Base-by-base conservation (phyloP, 129 eudicot genomes). In the Lonicera japonica region DNA sequence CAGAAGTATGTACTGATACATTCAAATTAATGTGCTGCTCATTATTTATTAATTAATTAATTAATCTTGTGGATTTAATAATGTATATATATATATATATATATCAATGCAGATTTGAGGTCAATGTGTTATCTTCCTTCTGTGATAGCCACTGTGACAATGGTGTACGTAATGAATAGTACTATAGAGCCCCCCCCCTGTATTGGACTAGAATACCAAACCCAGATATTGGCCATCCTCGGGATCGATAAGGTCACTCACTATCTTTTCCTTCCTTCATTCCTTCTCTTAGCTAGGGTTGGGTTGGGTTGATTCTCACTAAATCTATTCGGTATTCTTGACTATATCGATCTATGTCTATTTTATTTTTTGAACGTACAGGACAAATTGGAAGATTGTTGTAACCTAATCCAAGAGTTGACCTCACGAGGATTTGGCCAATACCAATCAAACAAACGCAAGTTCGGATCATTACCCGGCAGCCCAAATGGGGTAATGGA, bases 401-500 rank as follows among this genome's bases (percentile, higher is more conserved):
- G 77, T 69, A 70, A 78, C 57, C 58, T 81, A 24, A 81, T 90
- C 54, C 74, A 65, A 25, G 92, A 83, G 50, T 64, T 82, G 70
- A 83, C 75, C 45, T 68, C 82, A 12, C 47, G 70, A 40, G 76
- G 80, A 21, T 48, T 60, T 59, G 62, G 78, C 22, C 74, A 80
- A 23, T 2, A 10, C 50, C 50, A 61, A 60, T 71, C 67, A 25
- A 79, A 83, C 45, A 90, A 86, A 54, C 71, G 97, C 29, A 86
- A 81, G 77, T 74, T 74, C 50, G 79, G 77, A 20, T 69, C 88
- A 41, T 70, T 83, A 39, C 95, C 95, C 17, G 88, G 81, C 3
- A 90, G 95, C 69, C 95, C 97, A 5, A 82, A 74, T 60, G 97
- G 89, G 17, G 95, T 83, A 0, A 80, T 81, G 78, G 97, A 86